Percentiles rank a stretch among this genome's conserved stretches.
Evolutionary conservation across 805 yeast genomes (phyloP).

Genomic region (Saccharomycopsis olivae): DNA sequence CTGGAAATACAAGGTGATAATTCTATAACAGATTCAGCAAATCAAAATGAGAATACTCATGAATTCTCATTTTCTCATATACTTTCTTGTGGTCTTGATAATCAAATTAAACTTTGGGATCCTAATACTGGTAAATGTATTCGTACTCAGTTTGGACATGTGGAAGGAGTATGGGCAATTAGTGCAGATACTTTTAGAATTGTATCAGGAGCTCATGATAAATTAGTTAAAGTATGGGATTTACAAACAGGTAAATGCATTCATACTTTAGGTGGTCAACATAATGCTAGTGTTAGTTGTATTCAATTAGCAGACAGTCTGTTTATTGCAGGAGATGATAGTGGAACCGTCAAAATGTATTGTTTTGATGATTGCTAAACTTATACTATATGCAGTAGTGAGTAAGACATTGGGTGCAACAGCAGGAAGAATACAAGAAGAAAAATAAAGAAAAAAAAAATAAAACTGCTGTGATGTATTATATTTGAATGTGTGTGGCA

Average conservation of each 20-base stretch:
- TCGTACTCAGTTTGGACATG: slow-evolving; percentile 93
- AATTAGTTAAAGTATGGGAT: slow-evolving; percentile 89
- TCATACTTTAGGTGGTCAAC: slow-evolving; percentile 75
- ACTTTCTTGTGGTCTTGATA: slow-evolving; percentile 80
- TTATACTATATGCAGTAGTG: too few species aligned
- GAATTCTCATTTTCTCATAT: slow-evolving; percentile 64
- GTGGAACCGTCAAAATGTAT: slow-evolving; percentile 77
- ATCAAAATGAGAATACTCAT: slow-evolving; percentile 1
- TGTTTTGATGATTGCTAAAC: slow-evolving; percentile 62
- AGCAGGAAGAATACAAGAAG: too few species aligned
- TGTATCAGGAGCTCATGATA: slow-evolving; percentile 90
- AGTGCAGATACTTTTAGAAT: slow-evolving; percentile 94
- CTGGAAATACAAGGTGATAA: slow-evolving; percentile 1
- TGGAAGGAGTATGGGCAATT: slow-evolving; percentile 96
- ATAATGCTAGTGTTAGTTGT: slow-evolving; percentile 40
- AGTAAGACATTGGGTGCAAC: too few species aligned
- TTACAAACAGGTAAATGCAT: slow-evolving; percentile 87
- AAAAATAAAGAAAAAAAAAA: too few species aligned
- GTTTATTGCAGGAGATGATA: slow-evolving; percentile 83
- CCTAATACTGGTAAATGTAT: slow-evolving; percentile 78
- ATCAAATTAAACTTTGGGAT: slow-evolving; percentile 90
- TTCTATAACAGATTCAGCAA: background rate
- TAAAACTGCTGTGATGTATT: too few species aligned
- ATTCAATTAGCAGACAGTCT: slow-evolving; percentile 39
- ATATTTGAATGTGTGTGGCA: too few species aligned